A percentile compares a stretch with the other conserved stretches of the same genome.
These are phyloP conservation scores for Tetrahymena thermophila DNA, from an alignment of 73 alveolate genomes.

Conservation along the genomic window DNA sequence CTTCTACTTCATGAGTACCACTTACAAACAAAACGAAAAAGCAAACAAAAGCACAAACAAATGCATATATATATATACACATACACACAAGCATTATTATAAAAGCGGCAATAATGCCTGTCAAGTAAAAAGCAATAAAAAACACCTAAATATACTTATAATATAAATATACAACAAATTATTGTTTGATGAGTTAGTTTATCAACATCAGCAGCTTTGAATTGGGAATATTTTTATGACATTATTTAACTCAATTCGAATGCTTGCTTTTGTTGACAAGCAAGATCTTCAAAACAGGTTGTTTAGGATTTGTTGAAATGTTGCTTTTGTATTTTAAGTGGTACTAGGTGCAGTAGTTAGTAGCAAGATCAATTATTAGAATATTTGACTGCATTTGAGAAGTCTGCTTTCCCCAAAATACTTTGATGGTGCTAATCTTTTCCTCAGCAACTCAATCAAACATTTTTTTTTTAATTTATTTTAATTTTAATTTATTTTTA, in stretches of 20 bases:
- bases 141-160: not conserved
- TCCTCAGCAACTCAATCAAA: conserved; percentile 1
- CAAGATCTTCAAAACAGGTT: not conserved
- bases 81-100: not conserved
- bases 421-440: not conserved
- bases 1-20: conserved; percentile 1
- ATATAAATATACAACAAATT: not conserved
- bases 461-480: no score
- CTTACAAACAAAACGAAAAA: not conserved
- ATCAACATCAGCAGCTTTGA: not conserved
- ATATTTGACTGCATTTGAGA: not conserved
- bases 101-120: not conserved
- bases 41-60: not conserved
- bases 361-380: not conserved
- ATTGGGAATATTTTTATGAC: not conserved
- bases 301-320: not conserved
- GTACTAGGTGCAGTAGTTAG: not conserved
- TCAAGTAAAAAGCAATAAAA: not conserved
- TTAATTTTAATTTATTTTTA: no score
- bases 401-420: not conserved
- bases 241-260: not conserved
- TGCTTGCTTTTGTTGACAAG: not conserved
- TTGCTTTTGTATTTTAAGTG: not conserved
- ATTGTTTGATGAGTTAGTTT: not conserved
- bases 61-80: not conserved